Evolutionary conservation across 805 yeast species (phyloP).

Genomic region (Cyberlindnera sargentensis): DNA sequence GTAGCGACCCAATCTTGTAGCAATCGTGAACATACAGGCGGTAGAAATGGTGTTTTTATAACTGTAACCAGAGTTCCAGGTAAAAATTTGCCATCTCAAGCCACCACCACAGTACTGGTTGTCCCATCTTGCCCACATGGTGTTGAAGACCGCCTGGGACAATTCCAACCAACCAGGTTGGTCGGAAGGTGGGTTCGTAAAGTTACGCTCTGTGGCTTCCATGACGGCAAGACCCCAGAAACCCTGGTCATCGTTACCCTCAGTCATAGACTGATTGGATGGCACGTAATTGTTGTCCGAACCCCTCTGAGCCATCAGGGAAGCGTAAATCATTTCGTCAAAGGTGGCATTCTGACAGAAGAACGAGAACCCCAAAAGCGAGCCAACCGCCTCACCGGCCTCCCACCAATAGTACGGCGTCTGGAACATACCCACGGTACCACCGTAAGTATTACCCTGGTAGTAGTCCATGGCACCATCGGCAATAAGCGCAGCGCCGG

Average conservation of each 20-base stretch:
- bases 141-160: conserved; percentile 57
- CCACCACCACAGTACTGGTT: conserved; percentile 51
- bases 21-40: conserved; percentile 55
- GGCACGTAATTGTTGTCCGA: conserved; percentile 52
- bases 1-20: conserved; percentile 57
- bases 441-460: conserved; percentile 55
- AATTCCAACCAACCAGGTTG: conserved; percentile 50
- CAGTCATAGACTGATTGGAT: conserved; percentile 54
- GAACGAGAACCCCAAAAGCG: conserved; percentile 63
- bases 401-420: conserved; percentile 88
- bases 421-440: conserved; percentile 66
- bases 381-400: conserved; percentile 78
- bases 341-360: conserved; percentile 68
- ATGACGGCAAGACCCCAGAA: conserved; percentile 65
- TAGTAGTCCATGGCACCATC: conserved; percentile 67
- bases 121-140: conserved; percentile 62
- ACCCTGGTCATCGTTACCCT: conserved; percentile 73
- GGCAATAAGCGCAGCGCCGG: conserved; percentile 49
- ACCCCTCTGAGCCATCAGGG: conserved; percentile 41
- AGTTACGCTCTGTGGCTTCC: conserved; percentile 59
- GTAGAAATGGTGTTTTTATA: conserved; percentile 60
- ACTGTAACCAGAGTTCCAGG: conserved; percentile 63
- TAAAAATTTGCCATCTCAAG: conserved; percentile 65
- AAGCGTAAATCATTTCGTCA: conserved; percentile 50
- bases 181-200: conserved; percentile 42